These are phyloP conservation scores for Didymella segeticola DNA, from an alignment of 2,329 filamentous ascomycete genomes.

Conservation along the genomic window DNA sequence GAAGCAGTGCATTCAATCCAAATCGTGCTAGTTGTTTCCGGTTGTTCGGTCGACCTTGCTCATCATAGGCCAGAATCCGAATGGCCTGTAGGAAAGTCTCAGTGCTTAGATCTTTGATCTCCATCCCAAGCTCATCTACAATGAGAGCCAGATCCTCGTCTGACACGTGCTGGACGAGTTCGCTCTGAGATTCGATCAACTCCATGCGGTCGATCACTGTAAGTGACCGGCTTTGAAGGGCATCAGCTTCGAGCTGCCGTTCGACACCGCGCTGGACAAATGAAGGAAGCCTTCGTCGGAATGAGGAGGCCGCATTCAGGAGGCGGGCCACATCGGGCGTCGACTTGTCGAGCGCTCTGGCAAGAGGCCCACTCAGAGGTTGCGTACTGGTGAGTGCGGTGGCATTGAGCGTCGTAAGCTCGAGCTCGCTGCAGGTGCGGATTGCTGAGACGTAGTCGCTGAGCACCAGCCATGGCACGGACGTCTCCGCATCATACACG, in stretches of 20 bases:
- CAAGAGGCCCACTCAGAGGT: slow-evolving; percentile 28
- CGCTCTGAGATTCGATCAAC: slow-evolving; percentile 77
- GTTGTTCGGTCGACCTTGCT: slow-evolving; percentile 48
- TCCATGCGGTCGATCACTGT: slow-evolving; percentile 72
- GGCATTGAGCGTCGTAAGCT: slow-evolving; percentile 75
- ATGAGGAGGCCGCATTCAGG: slow-evolving; percentile 71
- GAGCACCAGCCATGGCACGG: slow-evolving; percentile 83
- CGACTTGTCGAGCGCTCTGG: slow-evolving; percentile 40
- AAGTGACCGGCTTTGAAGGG: slow-evolving; percentile 73
- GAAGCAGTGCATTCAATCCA: slow-evolving; percentile 76
- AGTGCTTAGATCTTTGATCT: slow-evolving; percentile 53
- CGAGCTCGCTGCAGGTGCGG: slow-evolving; percentile 78
- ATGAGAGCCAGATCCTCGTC: slow-evolving; percentile 69
- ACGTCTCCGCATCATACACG: slow-evolving; percentile 72
- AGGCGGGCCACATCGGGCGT: slow-evolving; percentile 66
- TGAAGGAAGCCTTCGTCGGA: slow-evolving; percentile 74
- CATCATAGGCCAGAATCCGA: slow-evolving; percentile 55
- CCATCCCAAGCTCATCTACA: slow-evolving; percentile 69
- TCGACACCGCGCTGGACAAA: slow-evolving; percentile 72
- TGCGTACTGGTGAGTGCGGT: slow-evolving; percentile 46
- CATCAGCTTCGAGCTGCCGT: slow-evolving; percentile 71
- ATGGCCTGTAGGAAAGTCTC: slow-evolving; percentile 61
- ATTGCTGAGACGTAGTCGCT: slow-evolving; percentile 82
- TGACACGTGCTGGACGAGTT: slow-evolving; percentile 78
- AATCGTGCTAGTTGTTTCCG: slow-evolving; percentile 70